A percentile compares a stretch with the other conserved stretches of the same genome.
Conservation (phyloP, 2,329 filamentous ascomycete species). For the Penicillium corylophilum region DNA sequence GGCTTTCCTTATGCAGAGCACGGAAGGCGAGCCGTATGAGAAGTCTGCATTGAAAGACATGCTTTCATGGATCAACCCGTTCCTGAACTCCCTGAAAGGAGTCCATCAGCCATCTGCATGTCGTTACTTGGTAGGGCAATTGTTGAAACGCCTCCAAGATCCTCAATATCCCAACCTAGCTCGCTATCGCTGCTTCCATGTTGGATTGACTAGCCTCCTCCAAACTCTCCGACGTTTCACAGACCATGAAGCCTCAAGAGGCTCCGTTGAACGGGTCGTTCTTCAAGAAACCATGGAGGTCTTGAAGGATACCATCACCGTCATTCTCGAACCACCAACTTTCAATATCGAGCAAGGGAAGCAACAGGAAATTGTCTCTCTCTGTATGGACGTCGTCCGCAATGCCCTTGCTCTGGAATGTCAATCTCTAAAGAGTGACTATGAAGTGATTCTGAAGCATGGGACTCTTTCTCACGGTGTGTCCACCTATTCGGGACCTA, state of each 20-base stretch:
- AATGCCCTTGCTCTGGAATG: constrained; percentile 69
- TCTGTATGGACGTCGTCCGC: constrained; percentile 65
- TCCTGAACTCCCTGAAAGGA: constrained; percentile 73
- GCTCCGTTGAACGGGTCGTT: constrained; percentile 49
- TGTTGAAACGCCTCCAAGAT: constrained; percentile 61
- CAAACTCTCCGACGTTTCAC: constrained; percentile 50
- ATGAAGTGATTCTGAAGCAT: constrained; percentile 61
- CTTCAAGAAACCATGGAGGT: constrained; percentile 50
- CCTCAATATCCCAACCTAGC: constrained; percentile 41
- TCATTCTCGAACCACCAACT: constrained; percentile 58
- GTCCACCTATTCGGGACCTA: constrained; percentile 67
- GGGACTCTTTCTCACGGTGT: constrained; percentile 65
- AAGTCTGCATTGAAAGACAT: constrained; percentile 61
- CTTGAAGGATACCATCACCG: constrained; percentile 50
- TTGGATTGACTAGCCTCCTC: constrained; percentile 46
- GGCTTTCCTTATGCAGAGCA: constrained; percentile 52
- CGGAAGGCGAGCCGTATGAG: constrained; percentile 53
- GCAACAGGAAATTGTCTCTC: constrained; percentile 53
- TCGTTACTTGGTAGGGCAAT: constrained; percentile 71
- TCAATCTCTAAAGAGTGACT: constrained; percentile 67
- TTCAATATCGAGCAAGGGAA: constrained; percentile 48
- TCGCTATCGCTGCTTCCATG: constrained; percentile 47
- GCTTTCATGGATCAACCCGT: constrained; percentile 74
- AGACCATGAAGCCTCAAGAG: constrained; percentile 45
- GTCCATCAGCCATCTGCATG: constrained; percentile 77